Evolutionary conservation across 2,329 filamentous ascomycete species (phyloP), one percentile per base, ranked within the genome.

Genomic region (Paecilomyces dactylethromorphus): DNA sequence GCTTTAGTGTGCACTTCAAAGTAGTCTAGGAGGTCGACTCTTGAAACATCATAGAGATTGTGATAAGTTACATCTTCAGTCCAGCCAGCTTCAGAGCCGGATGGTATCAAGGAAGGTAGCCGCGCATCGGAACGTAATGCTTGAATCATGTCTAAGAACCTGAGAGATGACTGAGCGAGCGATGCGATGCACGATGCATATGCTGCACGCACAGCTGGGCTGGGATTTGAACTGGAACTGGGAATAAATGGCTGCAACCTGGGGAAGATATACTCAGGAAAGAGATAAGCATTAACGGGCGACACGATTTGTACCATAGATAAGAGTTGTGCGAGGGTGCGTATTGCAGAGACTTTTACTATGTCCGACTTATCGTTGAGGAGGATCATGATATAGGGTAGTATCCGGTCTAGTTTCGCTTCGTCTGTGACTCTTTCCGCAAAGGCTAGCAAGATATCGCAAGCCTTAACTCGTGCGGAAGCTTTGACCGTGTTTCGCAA

Each of bases 181-280:
- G 89, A 94, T 2, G 93, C 92, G 24, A 99, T 82, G 68, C 92
- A 97, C 3, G 92, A 91, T 10, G 94, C 94, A 74, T 97, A 97
- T 0, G 92, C 94, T 54, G 92, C 91, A 59, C 94, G 85, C 12
- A 97, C 88, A 21, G 96, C 74, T 0, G 90, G 77, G 57, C 83
- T 88, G 1, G 87, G 83, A 29, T 84, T 81, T 32, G 78, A 78
- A 51, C 78, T 78, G 6, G 79, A 74, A 21, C 73, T 77, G n/a
- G 76, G 73, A 54, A 87, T 76, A 65, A 88, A 86, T 5, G 77
- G 75, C 58, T 84, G 81, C 13, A 88, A 69, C 32, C 81, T 77
- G 3, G 83, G 84, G 49, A 87, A 81, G 26, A 88, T 82, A 71
- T 87, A 88, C 65, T 87, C 85, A 0, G 84, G 83, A 65, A 87